These are phyloP conservation scores for Solanum medicagineum DNA, from an alignment of 257 asterid species.

Conservation along the genomic window DNA sequence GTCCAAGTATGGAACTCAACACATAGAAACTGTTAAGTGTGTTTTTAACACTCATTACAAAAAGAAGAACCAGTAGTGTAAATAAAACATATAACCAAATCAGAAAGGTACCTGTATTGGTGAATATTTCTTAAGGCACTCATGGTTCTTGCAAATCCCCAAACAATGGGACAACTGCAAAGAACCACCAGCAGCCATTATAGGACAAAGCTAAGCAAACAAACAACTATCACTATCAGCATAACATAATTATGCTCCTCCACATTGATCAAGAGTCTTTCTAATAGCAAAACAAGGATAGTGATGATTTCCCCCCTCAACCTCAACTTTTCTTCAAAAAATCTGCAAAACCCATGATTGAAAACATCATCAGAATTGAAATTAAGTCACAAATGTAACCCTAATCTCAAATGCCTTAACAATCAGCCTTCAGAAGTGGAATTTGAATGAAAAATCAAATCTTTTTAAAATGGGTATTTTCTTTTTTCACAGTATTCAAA, in stretches of 20 bases:
- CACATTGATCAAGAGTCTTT: neutral
- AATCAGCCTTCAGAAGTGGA: neutral
- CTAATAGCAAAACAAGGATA: neutral
- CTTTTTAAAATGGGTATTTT: neutral
- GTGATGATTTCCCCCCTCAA: conserved; percentile 15
- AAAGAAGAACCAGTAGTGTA: neutral
- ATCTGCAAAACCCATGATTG: neutral
- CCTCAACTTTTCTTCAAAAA: neutral
- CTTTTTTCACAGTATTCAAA: neutral
- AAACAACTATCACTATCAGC: neutral
- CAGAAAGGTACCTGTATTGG: neutral
- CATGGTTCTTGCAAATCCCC: conserved; percentile 50
- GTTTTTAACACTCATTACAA: neutral
- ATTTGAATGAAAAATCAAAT: neutral
- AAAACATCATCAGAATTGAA: neutral
- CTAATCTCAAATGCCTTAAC: neutral
- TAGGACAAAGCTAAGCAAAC: conserved; percentile 2
- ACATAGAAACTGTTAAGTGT: neutral
- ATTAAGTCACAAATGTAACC: neutral
- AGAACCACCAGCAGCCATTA: conserved; percentile 55
- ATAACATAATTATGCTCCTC: neutral
- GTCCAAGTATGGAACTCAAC: neutral
- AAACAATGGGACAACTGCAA: conserved; percentile 54
- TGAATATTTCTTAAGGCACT: conserved; percentile 15
- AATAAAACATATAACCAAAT: conserved; percentile 16